Percentiles rank a stretch among this genome's conserved stretches.
These are phyloP conservation scores for Emmonsia crescens DNA, from an alignment of 2,329 filamentous ascomycete genomes.

Conservation along the genomic window DNA sequence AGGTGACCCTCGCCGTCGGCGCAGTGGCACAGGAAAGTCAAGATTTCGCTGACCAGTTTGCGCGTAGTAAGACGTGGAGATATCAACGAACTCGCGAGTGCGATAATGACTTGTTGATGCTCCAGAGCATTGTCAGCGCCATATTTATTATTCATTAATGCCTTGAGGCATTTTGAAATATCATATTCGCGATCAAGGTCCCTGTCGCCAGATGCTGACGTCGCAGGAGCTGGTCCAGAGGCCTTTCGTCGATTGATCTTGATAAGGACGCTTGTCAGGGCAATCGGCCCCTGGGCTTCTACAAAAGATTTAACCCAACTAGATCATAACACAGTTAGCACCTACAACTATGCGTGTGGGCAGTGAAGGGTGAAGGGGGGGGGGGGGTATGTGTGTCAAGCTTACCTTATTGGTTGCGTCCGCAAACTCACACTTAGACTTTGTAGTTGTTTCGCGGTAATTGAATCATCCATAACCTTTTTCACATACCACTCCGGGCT, in stretches of 20 bases:
- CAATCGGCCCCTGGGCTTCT: slow-evolving; percentile 93
- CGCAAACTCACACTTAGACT: slow-evolving; percentile 89
- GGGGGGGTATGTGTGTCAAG: not conserved
- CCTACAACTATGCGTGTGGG: not conserved
- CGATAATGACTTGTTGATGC: slow-evolving; percentile 82
- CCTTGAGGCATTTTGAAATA: slow-evolving; percentile 94
- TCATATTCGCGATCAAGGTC: slow-evolving; percentile 90
- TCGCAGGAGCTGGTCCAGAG: slow-evolving; percentile 56
- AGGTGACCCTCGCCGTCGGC: slow-evolving; percentile 76
- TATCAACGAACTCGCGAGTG: slow-evolving; percentile 74
- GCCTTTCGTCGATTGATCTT: slow-evolving; percentile 87
- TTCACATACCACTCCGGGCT: slow-evolving; percentile 97
- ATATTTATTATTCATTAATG: slow-evolving; percentile 98
- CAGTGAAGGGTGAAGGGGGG: not conserved
- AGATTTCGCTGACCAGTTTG: slow-evolving; percentile 88
- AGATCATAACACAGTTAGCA: slow-evolving; percentile 5
- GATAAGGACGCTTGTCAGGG: slow-evolving; percentile 81
- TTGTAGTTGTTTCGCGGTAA: slow-evolving; percentile 81
- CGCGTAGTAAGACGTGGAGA: slow-evolving; percentile 82
- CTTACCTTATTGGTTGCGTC: slow-evolving; percentile 76
- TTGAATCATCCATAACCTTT: slow-evolving; percentile 90
- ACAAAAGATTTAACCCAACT: slow-evolving; percentile 93
- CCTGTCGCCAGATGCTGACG: slow-evolving; percentile 54
- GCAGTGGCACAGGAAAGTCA: slow-evolving; percentile 96
- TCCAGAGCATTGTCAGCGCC: slow-evolving; percentile 88